Base-by-base conservation (phyloP, 495 filamentous ascomycete species). In the Penicillium mononematosum region DNA sequence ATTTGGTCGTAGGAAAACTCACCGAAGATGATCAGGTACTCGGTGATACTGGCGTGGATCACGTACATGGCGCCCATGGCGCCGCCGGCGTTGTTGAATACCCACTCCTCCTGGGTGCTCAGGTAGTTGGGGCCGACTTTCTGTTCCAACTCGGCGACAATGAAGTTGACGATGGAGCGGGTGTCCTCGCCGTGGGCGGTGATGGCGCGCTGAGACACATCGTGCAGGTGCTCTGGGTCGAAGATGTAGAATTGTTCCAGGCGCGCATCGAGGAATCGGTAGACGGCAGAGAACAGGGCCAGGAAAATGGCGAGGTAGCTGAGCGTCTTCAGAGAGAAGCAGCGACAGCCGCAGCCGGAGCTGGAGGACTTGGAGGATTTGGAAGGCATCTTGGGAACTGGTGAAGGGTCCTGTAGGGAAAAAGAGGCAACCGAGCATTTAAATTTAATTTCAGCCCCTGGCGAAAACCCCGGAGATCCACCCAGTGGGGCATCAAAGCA, bases 41-140 rank as follows among this genome's bases (percentile, higher is more conserved):
- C 88, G 11, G 88, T 90, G 65, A 92, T 77, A 87, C 86, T 89
- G 59, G 90, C 88, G 67, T 94, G 90, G 66, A 94, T 87, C 59
- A 94, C 87, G 64, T 90, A 90, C 90, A 94, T 93, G 60, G 83
- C 86, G 52, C 90, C 90, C 90, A 94, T 93, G 52, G 90, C 90
- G 56, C 88, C 88, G 60, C 88, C 87, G 58, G 88, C 88, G 58
- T 90, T 90, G 78, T 81, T 82, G 62, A 78, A 78, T 9, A 78
- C 75, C 76, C 76, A 79, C 61, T 79, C 76, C 66, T 79, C 69
- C 34, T 79, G 67, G 29, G 60, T 60, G 67, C 71, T 79, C 60
- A 79, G 55, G 60, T 77, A 64, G n/a, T 67, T 64, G 19, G 69
- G 51, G 36, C 68, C 69, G 20, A 74, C 60, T 63, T 74, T 76